A percentile compares a stretch with the other conserved stretches of the same genome.
Evolutionary conservation across 345 rosid species (phyloP).

Genomic region (Firmiana major): DNA sequence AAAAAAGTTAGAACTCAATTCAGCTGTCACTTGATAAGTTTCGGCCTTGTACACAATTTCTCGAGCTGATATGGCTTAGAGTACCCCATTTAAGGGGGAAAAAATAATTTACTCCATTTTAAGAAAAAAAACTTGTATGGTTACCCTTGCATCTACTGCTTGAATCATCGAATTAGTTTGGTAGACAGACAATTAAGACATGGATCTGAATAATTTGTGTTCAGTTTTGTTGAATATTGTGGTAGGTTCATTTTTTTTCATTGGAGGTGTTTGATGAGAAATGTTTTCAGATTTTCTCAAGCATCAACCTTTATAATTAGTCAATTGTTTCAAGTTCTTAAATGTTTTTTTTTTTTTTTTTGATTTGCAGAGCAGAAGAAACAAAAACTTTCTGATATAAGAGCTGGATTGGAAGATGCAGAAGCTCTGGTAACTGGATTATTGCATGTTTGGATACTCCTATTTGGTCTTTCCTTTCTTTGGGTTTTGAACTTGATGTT

Average conservation of each 20-base stretch:
- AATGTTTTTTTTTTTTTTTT: background rate
- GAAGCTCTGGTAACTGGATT: conserved; percentile 55
- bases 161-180: background rate
- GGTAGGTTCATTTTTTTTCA: background rate
- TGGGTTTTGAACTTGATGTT: conserved; percentile 6
- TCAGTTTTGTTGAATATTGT: background rate
- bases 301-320: background rate
- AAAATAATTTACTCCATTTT: background rate
- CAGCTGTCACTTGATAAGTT: background rate
- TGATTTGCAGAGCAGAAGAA: conserved; percentile 67
- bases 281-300: background rate
- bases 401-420: conserved; percentile 64
- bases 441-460: conserved; percentile 5
- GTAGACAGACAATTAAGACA: background rate
- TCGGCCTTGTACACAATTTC: background rate
- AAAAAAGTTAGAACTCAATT: background rate
- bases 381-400: conserved; percentile 73
- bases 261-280: background rate
- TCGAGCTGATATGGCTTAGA: background rate
- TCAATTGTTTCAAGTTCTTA: background rate
- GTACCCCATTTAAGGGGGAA: background rate
- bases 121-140: background rate
- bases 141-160: background rate
- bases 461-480: background rate
- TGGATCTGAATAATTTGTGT: background rate